Base-by-base conservation (phyloP, 106 monocot genomes). In the Dendrobium catenatum region DNA sequence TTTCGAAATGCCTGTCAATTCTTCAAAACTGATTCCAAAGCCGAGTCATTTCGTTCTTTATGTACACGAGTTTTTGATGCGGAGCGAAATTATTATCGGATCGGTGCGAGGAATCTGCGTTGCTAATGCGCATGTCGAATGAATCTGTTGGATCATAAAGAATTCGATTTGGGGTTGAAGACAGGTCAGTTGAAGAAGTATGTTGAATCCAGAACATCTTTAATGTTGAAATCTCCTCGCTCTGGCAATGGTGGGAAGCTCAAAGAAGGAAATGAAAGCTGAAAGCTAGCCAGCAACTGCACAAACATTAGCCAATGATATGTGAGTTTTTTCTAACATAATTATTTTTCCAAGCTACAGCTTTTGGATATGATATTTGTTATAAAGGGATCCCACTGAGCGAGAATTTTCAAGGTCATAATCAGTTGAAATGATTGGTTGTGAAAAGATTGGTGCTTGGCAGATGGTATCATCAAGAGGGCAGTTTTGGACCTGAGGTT, bases 121-220 rank as follows among this genome's bases (percentile, higher is more conserved):
- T 7, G 22, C n/a, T 22, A 61, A 61, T 31, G 37, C 0, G 70
- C 9, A n/a, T 11, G 37, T 70, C 4, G 33, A 22, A 37, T 4
- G 70, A 70, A 70, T 70, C 24, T 26, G 42, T 42, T 27, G 49
- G 22, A 51, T 47, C 76, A 10, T 19, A 76, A 49, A 76, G 26
- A 76, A 76, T 76, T 22, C 13, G 41, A 27, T 51, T 51, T 26
- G 29, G 9, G 17, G 49, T 7, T 8, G 29, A 9, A 24, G 8
- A 54, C 41, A 26, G 37, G 31, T 90, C 74, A 96, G 86, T 96
- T 96, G 93, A 96, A 96, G 85, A 96, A 96, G 81, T 96, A 96
- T 43, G 88, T 80, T 16, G 95, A 91, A 11, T 85, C 73, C 51
- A 96, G 72, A 64, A 96, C 95, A 51, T 96, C 89, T 79, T 84